These are phyloP conservation scores for Cryptosporidium baileyi DNA, from an alignment of 169 alveolate genomes.

Conservation along the genomic window DNA sequence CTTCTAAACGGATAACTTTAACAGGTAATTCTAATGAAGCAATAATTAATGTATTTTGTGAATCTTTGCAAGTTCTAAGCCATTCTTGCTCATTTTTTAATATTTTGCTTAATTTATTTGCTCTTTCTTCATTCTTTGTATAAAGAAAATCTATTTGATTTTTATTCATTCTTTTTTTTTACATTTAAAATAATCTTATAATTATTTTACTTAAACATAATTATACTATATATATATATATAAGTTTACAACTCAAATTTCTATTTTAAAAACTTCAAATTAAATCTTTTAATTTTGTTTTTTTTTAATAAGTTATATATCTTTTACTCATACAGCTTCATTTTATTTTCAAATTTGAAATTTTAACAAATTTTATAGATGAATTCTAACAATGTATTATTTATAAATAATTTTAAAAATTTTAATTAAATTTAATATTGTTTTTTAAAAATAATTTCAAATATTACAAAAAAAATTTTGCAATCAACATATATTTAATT, in stretches of 20 bases:
- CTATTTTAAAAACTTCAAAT: not conserved
- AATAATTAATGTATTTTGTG: conserved; percentile 42
- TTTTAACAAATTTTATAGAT: no score
- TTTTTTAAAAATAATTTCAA: no score
- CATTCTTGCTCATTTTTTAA: conserved; percentile 23
- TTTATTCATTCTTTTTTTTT: not conserved
- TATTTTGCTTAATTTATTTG: not conserved
- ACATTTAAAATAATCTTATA: not conserved
- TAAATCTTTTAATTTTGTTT: no score
- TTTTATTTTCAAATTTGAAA: no score
- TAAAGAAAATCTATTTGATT: not conserved
- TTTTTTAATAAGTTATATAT: no score
- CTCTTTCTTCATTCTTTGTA: not conserved
- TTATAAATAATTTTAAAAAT: no score
- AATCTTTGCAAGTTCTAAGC: conserved; percentile 11
- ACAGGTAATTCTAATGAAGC: conserved; percentile 68
- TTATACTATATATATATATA: not conserved
- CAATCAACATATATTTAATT: not conserved
- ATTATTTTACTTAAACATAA: not conserved
- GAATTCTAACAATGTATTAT: no score
- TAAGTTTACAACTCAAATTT: no score
- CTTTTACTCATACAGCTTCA: no score
- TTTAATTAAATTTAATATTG: no score
- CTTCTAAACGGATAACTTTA: conserved; percentile 13
- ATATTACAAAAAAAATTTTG: no score